Conservation (phyloP, 2,329 filamentous ascomycete species). For the Aspergillus texensis region DNA sequence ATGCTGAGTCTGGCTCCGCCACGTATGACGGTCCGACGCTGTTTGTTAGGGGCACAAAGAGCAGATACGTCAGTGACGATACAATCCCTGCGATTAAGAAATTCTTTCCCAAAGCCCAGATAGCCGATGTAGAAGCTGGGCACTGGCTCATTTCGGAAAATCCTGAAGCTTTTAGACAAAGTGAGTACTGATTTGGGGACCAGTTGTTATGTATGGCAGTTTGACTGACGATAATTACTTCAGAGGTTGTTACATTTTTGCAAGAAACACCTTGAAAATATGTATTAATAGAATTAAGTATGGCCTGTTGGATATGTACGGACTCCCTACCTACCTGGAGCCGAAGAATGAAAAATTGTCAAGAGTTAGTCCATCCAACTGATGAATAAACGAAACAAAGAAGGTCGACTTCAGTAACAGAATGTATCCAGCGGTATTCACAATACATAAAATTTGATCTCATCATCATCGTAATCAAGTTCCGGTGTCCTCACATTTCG, state of each 20-base stretch:
- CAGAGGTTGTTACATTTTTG: constrained; percentile 40
- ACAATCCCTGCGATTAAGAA: constrained; percentile 42
- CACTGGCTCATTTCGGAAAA: constrained; percentile 51
- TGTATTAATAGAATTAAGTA: neutral
- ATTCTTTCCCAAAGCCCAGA: constrained; percentile 45
- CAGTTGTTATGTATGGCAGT: constrained; percentile 6
- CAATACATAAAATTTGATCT: neutral
- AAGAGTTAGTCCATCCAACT: neutral
- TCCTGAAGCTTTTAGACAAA: constrained; percentile 45
- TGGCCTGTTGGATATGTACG: neutral
- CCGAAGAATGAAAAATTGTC: neutral
- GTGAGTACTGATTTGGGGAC: constrained; percentile 24
- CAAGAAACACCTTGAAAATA: constrained; percentile 19
- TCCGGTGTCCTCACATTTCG: neutral
- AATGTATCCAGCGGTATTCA: neutral
- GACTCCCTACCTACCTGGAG: neutral
- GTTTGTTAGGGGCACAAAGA: constrained; percentile 62
- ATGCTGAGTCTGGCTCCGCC: constrained; percentile 67
- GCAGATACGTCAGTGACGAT: constrained; percentile 44
- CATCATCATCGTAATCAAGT: neutral
- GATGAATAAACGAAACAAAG: neutral
- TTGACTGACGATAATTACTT: neutral
- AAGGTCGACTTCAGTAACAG: neutral
- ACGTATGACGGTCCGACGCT: constrained; percentile 77
- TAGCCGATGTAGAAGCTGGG: constrained; percentile 45